Percentiles rank a stretch among this genome's conserved stretches.
Evolutionary conservation across 2,329 filamentous ascomycete genomes (phyloP).

Genomic region (Pezicula neosporulosa): DNA sequence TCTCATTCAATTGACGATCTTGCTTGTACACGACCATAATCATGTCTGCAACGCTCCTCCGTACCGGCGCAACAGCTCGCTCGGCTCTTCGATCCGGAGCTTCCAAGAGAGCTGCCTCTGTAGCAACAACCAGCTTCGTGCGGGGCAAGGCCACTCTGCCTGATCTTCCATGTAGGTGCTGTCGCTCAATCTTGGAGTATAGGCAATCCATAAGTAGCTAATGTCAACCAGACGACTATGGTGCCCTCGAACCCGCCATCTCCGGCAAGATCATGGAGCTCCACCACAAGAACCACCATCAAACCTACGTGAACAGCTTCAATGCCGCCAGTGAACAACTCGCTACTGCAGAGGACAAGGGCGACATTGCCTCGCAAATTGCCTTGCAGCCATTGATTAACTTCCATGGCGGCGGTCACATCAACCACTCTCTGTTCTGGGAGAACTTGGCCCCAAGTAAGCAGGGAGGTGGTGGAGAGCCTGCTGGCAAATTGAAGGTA

Average conservation of each 20-base stretch:
- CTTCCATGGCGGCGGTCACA: constrained; percentile 65
- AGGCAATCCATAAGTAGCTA: constrained; percentile 3
- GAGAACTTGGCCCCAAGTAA: constrained; percentile 65
- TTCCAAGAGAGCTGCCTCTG: constrained; percentile 58
- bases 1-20: background rate
- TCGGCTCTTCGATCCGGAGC: constrained; percentile 67
- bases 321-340: constrained; percentile 76
- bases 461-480: constrained; percentile 60
- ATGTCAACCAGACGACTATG: constrained; percentile 75
- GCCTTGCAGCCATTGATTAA: constrained; percentile 56
- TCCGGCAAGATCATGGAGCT: constrained; percentile 95
- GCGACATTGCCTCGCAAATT: constrained; percentile 50
- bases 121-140: constrained; percentile 72
- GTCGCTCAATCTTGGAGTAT: background rate
- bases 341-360: constrained; percentile 49
- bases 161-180: constrained; percentile 68
- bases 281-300: constrained; percentile 91
- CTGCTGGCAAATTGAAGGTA: constrained; percentile 43
- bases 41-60: constrained; percentile 78
- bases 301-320: constrained; percentile 88
- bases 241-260: constrained; percentile 81
- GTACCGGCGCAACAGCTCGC: constrained; percentile 64
- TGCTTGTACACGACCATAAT: constrained; percentile 9
- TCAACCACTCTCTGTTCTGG: constrained; percentile 69
- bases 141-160: constrained; percentile 91